Conservation (phyloP, 2,329 filamentous ascomycete genomes). For the Aspergillus neotritici region DNA sequence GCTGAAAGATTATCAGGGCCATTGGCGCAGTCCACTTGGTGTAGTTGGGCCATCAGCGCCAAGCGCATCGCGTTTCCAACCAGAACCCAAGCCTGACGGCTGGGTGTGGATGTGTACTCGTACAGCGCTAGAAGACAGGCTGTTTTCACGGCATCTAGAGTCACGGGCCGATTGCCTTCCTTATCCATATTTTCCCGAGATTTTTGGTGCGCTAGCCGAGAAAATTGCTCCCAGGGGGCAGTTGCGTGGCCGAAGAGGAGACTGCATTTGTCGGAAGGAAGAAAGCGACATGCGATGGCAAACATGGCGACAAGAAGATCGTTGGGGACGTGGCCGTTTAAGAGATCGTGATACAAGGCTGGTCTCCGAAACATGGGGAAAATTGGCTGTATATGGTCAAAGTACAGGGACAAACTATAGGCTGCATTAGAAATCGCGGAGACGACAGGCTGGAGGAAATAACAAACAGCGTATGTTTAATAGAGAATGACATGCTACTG, state of each 20-base stretch:
- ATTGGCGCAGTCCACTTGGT: neutral
- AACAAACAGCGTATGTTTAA: neutral
- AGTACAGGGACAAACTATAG: neutral
- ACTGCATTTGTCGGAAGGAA: neutral
- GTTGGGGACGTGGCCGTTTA: neutral
- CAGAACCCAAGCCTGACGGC: neutral
- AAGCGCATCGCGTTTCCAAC: neutral
- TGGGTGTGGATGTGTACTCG: neutral
- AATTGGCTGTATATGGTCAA: neutral
- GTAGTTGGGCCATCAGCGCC: neutral
- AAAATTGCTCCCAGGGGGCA: neutral
- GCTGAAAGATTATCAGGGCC: neutral
- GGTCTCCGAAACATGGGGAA: neutral
- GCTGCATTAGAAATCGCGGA: neutral
- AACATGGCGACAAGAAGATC: neutral
- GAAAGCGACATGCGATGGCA: neutral
- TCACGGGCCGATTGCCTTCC: neutral
- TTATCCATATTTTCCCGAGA: neutral
- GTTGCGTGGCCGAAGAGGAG: neutral
- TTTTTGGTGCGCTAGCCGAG: neutral
- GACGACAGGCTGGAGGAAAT: neutral
- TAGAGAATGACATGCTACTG: neutral
- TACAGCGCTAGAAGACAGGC: neutral
- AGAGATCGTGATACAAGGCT: neutral
- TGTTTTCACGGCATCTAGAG: neutral